A percentile compares a stretch with the other conserved stretches of the same genome.
phyloP scores from a whole-genome alignment of 441 rosid genomes.

The Adansonia rubrostipa region DNA sequence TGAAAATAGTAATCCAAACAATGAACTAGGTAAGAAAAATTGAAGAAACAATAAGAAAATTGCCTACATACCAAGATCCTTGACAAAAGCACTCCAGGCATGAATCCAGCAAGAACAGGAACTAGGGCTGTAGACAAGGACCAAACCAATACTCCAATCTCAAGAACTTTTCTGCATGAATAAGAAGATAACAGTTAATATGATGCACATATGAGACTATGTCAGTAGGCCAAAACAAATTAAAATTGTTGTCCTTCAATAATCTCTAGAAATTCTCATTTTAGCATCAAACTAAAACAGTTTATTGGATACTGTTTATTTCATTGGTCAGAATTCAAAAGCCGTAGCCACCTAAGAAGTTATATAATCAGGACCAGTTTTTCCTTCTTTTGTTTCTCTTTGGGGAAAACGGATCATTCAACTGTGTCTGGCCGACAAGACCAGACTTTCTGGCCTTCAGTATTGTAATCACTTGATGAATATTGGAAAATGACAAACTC shows the following conservation, averaged over 20 bases:
- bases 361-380: background rate
- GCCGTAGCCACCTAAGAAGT: background rate
- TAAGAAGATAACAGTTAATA: conserved; percentile 16
- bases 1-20: background rate
- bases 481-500: background rate
- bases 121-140: conserved; percentile 83
- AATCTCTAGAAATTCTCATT: background rate
- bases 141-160: conserved; percentile 87
- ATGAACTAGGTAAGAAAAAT: background rate
- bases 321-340: background rate
- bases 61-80: conserved; percentile 70
- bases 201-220: conserved; percentile 1
- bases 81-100: conserved; percentile 82
- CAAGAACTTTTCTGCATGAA: conserved; percentile 69
- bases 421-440: background rate
- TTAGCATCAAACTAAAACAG: conserved; percentile 5
- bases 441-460: background rate
- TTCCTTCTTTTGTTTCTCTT: background rate
- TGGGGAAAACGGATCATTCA: background rate
- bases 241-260: conserved; percentile 5
- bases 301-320: background rate
- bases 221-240: background rate
- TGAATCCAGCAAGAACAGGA: conserved; percentile 82
- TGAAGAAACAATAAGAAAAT: background rate
- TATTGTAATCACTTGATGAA: background rate